Conservation (phyloP, 768 basidiomycete genomes). For the Coprinopsis marcescibilis region DNA sequence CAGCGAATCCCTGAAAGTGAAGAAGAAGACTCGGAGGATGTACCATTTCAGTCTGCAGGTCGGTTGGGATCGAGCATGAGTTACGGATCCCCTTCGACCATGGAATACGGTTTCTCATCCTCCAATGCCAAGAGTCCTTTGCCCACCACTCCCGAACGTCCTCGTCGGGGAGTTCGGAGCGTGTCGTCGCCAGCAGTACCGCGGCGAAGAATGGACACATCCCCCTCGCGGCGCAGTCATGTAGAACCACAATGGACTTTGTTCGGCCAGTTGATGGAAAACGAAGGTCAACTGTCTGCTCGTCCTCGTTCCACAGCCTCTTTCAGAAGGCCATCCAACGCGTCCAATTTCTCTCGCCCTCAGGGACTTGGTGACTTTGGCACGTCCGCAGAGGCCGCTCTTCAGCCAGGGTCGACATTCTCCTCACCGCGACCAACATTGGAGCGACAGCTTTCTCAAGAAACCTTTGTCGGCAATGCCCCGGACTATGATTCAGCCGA, state of each 20-base stretch:
- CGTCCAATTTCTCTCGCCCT: not conserved
- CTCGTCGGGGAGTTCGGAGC: constrained; percentile 1
- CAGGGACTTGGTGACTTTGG: not conserved
- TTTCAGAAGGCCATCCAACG: not conserved
- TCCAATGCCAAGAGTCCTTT: not conserved
- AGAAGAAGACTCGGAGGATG: not conserved
- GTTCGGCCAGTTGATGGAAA: constrained; percentile 69
- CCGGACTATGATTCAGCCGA: constrained; percentile 10
- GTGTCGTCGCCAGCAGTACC: constrained; percentile 4
- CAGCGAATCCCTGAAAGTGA: not conserved
- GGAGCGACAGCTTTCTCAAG: not conserved
- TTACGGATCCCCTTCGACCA: constrained; percentile 6
- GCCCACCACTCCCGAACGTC: not conserved
- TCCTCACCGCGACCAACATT: not conserved
- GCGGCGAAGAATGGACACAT: constrained; percentile 1
- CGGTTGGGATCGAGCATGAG: not conserved
- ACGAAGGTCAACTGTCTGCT: constrained; percentile 47
- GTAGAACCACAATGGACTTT: constrained; percentile 50
- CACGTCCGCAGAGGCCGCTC: not conserved
- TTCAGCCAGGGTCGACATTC: not conserved
- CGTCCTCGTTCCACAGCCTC: constrained; percentile 12
- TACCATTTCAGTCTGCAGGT: too few species aligned
- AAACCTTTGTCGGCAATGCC: not conserved
- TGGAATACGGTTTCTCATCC: constrained; percentile 1
- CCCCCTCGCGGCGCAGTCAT: not conserved